Percentiles rank a stretch among this genome's conserved stretches.
Evolutionary conservation across 805 yeast genomes (phyloP).

Genomic region (Myxozyma sirexii): DNA sequence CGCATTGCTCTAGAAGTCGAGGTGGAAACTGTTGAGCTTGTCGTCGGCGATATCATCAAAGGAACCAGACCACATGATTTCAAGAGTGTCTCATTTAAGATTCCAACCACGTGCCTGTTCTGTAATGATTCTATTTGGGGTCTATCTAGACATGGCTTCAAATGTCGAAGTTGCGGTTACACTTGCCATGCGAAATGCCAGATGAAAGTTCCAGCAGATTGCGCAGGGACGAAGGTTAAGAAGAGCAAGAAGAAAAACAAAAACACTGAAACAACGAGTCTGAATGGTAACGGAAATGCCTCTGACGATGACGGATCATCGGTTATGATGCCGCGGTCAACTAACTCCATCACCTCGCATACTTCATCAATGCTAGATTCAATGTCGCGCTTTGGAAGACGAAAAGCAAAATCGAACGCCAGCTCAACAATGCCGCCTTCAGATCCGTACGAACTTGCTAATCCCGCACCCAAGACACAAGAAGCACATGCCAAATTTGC

Average conservation of each 20-base stretch:
- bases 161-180: conserved; percentile 35
- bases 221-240: conserved; percentile 33
- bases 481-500: conserved; percentile 61
- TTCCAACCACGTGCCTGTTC: conserved; percentile 36
- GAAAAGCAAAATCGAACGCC: conserved; percentile 18
- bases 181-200: conserved; percentile 38
- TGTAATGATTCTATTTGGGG: conserved; percentile 38
- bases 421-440: conserved; percentile 4
- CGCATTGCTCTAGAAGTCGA: conserved; percentile 82
- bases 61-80: conserved; percentile 43
- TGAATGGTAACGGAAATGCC: conserved; percentile 16
- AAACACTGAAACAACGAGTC: conserved; percentile 2
- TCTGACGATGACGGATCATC: conserved; percentile 15
- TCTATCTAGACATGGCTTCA: conserved; percentile 35
- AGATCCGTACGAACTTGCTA: conserved; percentile 22
- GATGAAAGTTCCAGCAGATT: conserved; percentile 52
- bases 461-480: conserved; percentile 17
- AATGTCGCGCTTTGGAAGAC: conserved; percentile 25
- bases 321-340: neutral
- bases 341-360: conserved; percentile 18
- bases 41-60: conserved; percentile 66
- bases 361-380: conserved; percentile 27
- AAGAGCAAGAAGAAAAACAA: conserved; percentile 27
- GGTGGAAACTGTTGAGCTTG: conserved; percentile 84
- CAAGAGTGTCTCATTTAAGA: conserved; percentile 36